Base-by-base conservation (phyloP, 116 monocot genomes). In the Dioscorea cayenensis region DNA sequence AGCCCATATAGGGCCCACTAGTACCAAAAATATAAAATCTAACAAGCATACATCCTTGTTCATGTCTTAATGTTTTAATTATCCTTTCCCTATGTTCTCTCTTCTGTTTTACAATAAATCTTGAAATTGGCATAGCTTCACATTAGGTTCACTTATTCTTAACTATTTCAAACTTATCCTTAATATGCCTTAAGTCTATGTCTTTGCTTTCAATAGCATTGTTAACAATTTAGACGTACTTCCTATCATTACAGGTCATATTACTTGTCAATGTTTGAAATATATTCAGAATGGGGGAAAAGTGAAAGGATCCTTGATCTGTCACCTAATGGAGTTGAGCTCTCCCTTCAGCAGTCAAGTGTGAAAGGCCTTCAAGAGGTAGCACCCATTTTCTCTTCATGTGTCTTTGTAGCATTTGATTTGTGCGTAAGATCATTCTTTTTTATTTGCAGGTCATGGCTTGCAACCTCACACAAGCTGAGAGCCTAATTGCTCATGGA, bases 181-280 rank as follows among this genome's bases (percentile, higher is more conserved):
- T 32, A 32, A 4, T 2, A 43, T 43, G 43, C 43, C 43, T 43
- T 2, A 43, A 43, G 11, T 43, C 12, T 43, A 43, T 43, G 7
- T 9, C 43, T 43, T 43, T 43, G 43, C 55, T 55, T 55, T 5
- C 55, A 55, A 55, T 51, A n/a, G 5, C 55, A 55, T 18, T 19
- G 3, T 55, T 55, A 18, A 16, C 16, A 55, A 55, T 55, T 18
- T n/a, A 55, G 43, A 10, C 6, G 43, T 9, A 6, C 43, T 55
- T 55, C 55, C 16, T 18, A 18, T 55, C 5, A 64, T 37, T 74
- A 25, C 82, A 95, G 95, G 72, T 71, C 77, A 61, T 89, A 82
- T 80, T 86, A 77, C 74, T 21, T 95, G 14, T 90, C 95, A 28
- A 89, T 95, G 86, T 86, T 95, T 74, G 95, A 95, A 73, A 95